phyloP scores from a whole-genome alignment of 371 early-diverging fungal species.

The Mortierella sp. region DNA sequence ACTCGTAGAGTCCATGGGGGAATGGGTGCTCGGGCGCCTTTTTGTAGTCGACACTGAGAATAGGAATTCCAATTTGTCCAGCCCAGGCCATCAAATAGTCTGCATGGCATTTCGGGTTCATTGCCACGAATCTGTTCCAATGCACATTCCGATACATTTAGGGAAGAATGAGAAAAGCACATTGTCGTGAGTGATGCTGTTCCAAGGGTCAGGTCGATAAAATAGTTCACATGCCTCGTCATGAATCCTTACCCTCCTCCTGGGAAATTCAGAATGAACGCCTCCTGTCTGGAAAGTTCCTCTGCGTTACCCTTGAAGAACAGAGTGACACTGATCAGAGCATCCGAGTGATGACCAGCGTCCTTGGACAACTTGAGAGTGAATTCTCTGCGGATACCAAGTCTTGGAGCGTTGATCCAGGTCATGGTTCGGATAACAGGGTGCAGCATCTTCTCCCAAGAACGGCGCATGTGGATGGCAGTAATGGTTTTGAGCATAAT shows the following conservation, averaged over 20 bases:
- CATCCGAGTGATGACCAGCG: constrained; percentile 35
- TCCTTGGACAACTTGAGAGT: constrained; percentile 60
- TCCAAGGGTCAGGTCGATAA: too few species aligned
- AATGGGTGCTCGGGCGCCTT: constrained; percentile 97
- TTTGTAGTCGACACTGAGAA: constrained; percentile 89
- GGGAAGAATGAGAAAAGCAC: neutral
- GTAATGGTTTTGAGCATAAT: constrained; percentile 82
- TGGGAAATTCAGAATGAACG: constrained; percentile 80
- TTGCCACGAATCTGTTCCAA: constrained; percentile 76
- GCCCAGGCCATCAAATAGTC: constrained; percentile 79
- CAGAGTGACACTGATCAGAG: constrained; percentile 35
- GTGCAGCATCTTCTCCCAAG: constrained; percentile 90
- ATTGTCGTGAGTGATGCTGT: too few species aligned
- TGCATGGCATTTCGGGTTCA: constrained; percentile 83
- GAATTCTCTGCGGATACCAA: constrained; percentile 68
- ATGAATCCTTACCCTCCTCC: constrained; percentile 76
- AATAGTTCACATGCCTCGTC: neutral
- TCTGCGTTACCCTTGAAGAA: constrained; percentile 54
- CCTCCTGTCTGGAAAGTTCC: constrained; percentile 43
- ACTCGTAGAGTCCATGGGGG: constrained; percentile 92
- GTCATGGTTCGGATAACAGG: constrained; percentile 69
- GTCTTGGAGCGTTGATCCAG: constrained; percentile 61
- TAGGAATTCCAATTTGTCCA: constrained; percentile 68
- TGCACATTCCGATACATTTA: too few species aligned
- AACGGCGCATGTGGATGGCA: constrained; percentile 85